Evolutionary conservation across 2,329 filamentous ascomycete species (phyloP).

Genomic region (Fusarium tupiense): DNA sequence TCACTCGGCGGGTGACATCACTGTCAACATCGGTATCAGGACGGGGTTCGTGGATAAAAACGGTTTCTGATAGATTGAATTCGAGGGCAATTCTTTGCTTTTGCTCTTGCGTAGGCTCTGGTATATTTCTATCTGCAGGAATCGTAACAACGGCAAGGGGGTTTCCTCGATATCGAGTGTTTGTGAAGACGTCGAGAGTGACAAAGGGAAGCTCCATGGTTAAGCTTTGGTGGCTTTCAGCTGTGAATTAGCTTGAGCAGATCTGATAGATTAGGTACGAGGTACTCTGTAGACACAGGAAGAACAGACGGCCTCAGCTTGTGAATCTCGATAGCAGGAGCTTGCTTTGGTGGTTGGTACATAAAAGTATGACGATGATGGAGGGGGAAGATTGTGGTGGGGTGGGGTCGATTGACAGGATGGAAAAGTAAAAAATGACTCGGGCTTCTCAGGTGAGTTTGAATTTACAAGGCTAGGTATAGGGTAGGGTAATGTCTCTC

Average conservation of each 20-base stretch:
- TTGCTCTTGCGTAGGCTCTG: constrained; percentile 57
- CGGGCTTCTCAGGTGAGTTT: not conserved
- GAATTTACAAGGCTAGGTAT: constrained; percentile 1
- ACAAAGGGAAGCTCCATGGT: constrained; percentile 57
- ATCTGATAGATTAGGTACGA: not conserved
- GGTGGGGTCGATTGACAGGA: constrained; percentile 12
- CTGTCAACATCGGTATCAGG: constrained; percentile 45
- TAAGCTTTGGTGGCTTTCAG: constrained; percentile 38
- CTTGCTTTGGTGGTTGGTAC: not conserved
- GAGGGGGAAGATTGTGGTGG: constrained; percentile 22
- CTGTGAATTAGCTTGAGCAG: not conserved
- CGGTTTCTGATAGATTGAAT: constrained; percentile 72
- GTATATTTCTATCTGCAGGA: constrained; percentile 47
- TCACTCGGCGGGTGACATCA: constrained; percentile 49
- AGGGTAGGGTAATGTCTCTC: constrained; percentile 22
- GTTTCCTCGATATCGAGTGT: constrained; percentile 63
- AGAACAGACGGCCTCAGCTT: constrained; percentile 1
- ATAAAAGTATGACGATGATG: constrained; percentile 19
- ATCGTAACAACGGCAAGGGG: constrained; percentile 69
- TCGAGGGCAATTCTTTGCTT: constrained; percentile 70
- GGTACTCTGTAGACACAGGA: not conserved
- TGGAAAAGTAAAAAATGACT: constrained; percentile 22
- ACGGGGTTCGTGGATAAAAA: constrained; percentile 64
- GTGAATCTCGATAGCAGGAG: constrained; percentile 20
- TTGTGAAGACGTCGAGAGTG: constrained; percentile 69